phyloP scores from a whole-genome alignment of 164 flowering plant species.

The Dillenia turbinata region DNA sequence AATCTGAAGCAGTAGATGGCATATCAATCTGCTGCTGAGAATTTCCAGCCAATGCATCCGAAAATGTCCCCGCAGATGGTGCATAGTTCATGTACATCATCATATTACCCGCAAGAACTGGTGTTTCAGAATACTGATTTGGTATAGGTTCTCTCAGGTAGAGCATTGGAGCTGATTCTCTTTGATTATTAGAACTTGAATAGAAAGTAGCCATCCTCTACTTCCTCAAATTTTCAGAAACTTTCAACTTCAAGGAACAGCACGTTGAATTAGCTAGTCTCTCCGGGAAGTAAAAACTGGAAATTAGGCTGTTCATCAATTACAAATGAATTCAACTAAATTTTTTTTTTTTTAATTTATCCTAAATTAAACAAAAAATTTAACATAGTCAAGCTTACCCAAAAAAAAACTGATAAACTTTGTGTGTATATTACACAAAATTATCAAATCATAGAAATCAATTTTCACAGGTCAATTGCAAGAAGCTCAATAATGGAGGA shows the following conservation, averaged over 20 bases:
- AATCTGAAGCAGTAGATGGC: slow-evolving; percentile 34
- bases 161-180: slow-evolving; percentile 45
- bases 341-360: too few relatives aligned
- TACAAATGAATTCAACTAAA: background rate
- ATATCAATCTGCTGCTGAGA: slow-evolving; percentile 44
- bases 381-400: too few relatives aligned
- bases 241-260: slow-evolving; percentile 15
- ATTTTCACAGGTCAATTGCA: too few relatives aligned
- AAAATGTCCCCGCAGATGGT: slow-evolving; percentile 43
- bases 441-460: too few relatives aligned
- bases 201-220: slow-evolving; percentile 67
- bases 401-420: too few relatives aligned
- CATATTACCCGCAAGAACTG: slow-evolving; percentile 42
- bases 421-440: too few relatives aligned
- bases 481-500: too few relatives aligned
- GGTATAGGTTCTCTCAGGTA: slow-evolving; percentile 51
- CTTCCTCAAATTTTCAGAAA: slow-evolving; percentile 12
- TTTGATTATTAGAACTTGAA: slow-evolving; percentile 52
- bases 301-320: slow-evolving; percentile 2
- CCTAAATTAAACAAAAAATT: too few relatives aligned
- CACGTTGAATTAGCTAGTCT: slow-evolving; percentile 7
- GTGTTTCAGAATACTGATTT: slow-evolving; percentile 42
- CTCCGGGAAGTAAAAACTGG: slow-evolving; percentile 9
- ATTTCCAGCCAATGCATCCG: slow-evolving; percentile 45
- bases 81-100: slow-evolving; percentile 62